A percentile compares a stretch with the other conserved stretches of the same genome.
phyloP scores from a whole-genome alignment of 805 yeast species.

The Hemisphaericaspora nanyangensis region DNA sequence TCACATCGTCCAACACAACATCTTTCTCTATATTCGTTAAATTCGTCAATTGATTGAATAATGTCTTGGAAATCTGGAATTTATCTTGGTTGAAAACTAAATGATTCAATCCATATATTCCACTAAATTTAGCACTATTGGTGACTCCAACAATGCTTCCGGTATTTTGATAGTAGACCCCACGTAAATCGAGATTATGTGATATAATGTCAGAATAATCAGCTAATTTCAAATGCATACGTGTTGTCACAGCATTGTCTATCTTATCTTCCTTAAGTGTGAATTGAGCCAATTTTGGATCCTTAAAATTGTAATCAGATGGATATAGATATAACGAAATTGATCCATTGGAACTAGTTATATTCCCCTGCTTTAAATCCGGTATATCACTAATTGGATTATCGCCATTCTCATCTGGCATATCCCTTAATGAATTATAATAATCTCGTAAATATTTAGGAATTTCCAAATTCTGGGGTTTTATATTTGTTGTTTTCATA shows the following conservation, averaged over 20 bases:
- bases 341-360: conserved; percentile 24
- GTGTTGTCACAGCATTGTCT: conserved; percentile 34
- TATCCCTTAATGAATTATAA: conserved; percentile 17
- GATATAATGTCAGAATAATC: conserved; percentile 48
- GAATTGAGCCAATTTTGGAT: conserved; percentile 14
- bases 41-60: conserved; percentile 43
- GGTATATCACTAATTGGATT: conserved; percentile 21
- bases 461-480: conserved; percentile 17
- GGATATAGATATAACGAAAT: conserved; percentile 20
- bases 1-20: conserved; percentile 35
- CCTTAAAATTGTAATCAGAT: conserved; percentile 20
- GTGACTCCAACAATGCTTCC: conserved; percentile 62
- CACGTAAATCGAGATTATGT: conserved; percentile 50
- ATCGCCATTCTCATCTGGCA: conserved; percentile 16
- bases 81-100: conserved; percentile 38
- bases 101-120: conserved; percentile 60
- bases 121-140: conserved; percentile 60
- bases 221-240: conserved; percentile 23
- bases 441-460: conserved; percentile 30
- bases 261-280: conserved; percentile 12
- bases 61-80: conserved; percentile 43
- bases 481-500: conserved; percentile 6
- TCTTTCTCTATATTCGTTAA: conserved; percentile 38
- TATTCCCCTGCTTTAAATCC: conserved; percentile 22
- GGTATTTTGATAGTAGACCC: conserved; percentile 61